These are phyloP conservation scores for Collybia sp. DNA, from an alignment of 768 basidiomycete species.

Conservation along the genomic window DNA sequence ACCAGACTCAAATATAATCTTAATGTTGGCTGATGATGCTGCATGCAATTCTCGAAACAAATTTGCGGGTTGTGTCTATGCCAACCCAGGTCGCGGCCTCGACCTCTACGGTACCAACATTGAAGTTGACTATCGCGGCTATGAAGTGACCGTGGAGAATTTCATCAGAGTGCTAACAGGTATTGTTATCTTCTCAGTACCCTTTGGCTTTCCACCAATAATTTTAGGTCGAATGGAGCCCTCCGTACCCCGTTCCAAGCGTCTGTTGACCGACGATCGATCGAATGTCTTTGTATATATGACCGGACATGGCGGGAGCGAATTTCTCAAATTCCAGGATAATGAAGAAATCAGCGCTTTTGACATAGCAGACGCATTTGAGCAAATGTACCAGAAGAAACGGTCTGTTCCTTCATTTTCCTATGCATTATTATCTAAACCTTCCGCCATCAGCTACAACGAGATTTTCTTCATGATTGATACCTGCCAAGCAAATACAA, in stretches of 20 bases:
- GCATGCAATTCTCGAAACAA: constrained; percentile 92
- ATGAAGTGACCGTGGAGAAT: constrained; percentile 97
- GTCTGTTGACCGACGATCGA: constrained; percentile 83
- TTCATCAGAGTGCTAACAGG: constrained; percentile 91
- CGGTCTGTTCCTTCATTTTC: constrained; percentile 42
- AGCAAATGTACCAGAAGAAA: constrained; percentile 98
- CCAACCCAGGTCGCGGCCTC: constrained; percentile 74
- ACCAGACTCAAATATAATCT: constrained; percentile 97
- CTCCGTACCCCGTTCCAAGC: constrained; percentile 87
- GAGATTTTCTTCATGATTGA: constrained; percentile 98
- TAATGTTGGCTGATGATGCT: constrained; percentile 97
- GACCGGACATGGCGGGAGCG: constrained; percentile 98
- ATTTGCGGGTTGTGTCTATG: constrained; percentile 89
- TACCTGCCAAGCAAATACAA: constrained; percentile 95
- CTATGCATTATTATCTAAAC: neutral
- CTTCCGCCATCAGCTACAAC: constrained; percentile 60
- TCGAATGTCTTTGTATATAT: constrained; percentile 97
- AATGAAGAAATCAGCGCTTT: constrained; percentile 97
- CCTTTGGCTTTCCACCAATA: neutral
- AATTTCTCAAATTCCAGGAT: constrained; percentile 99
- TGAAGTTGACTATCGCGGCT: constrained; percentile 97
- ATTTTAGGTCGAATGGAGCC: constrained; percentile 72
- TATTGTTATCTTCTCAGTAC: constrained; percentile 25
- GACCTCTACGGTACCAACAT: constrained; percentile 96
- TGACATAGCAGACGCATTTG: constrained; percentile 96